Base-by-base conservation (phyloP, 2,329 filamentous ascomycete species). In the Venturiaceae sp. region DNA sequence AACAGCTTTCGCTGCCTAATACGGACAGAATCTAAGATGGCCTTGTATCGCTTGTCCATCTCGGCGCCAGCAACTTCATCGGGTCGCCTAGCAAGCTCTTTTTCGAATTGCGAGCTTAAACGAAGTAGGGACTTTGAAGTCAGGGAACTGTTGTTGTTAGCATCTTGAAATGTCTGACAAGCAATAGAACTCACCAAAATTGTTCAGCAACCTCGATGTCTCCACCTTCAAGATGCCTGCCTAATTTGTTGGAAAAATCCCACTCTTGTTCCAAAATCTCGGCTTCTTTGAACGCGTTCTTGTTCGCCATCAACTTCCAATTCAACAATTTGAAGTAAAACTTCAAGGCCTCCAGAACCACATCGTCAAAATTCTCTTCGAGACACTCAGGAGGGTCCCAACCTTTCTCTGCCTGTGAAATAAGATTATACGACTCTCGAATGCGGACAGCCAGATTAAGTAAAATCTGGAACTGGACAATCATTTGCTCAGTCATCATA, bases 281-380 rank as follows among this genome's bases (percentile, higher is more conserved):
- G 6, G 94, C 94, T 72, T 99, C 94, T 69, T 97, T 97, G 81
- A 99, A 99, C 0, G 92, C 96, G 74, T 97, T 99, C 72, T 96
- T 97, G 77, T 97, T 97, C 58, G 91, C 90, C 65, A 88, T 92
- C 57, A 99, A 78, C 72, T 97, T 97, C 90, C 92, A 97, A 69
- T 97, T 96, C 47, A 99, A 79, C 82, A 99, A 92, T 71, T 92
- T 94, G 80, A 99, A 99, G 74, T 99, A 99, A 72, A 96, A 97
- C 70, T 92, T 95, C 65, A 99, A 78, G 0, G 92, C 92, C 67
- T 96, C 92, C 46, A 99, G 75, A 9, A 97, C 90, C 19, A 95
- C 90, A 34, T 86, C 82, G 69, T 97, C 94, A 67, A 97, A 99
- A 44, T 90, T 90, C 69, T 99, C 94, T 68, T 97, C 94, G 63